Evolutionary conservation across 1,284 basidiomycete species (phyloP).

Genomic region (Microbotryum violaceum): DNA sequence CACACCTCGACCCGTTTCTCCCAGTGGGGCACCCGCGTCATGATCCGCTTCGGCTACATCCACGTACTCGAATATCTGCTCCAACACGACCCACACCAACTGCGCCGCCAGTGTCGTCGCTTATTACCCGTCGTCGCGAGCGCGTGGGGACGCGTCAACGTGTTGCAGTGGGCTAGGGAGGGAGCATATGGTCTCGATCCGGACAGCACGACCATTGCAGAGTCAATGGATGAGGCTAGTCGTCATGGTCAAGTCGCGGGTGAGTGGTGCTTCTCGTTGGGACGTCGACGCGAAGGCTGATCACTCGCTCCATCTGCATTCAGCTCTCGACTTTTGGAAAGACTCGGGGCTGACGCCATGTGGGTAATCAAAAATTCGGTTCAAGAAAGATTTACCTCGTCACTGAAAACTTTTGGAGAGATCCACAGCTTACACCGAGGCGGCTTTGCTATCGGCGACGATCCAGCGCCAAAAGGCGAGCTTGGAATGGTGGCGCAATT

Average conservation of each 20-base stretch:
- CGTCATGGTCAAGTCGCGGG: conserved; percentile 57
- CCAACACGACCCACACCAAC: conserved; percentile 48
- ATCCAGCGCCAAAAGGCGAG: conserved; percentile 61
- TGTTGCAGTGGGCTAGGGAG: conserved; percentile 48
- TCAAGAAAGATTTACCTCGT: neutral
- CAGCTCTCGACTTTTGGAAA: conserved; percentile 70
- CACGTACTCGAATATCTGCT: conserved; percentile 63
- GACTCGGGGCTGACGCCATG: conserved; percentile 40
- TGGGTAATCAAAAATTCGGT: neutral
- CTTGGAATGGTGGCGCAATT: conserved; percentile 67
- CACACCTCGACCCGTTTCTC: conserved; percentile 55
- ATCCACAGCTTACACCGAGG: conserved; percentile 61
- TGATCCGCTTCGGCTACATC: conserved; percentile 64
- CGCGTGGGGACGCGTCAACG: conserved; percentile 36
- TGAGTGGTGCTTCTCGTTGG: conserved; percentile 1
- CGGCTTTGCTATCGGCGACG: conserved; percentile 64
- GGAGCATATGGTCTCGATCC: conserved; percentile 9
- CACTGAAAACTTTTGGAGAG: no score
- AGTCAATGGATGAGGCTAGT: conserved; percentile 48
- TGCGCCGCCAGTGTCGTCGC: conserved; percentile 25
- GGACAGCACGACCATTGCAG: conserved; percentile 22
- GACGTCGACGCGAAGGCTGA: neutral
- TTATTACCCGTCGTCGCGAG: conserved; percentile 36
- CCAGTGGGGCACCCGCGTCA: conserved; percentile 54
- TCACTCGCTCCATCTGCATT: neutral